Evolutionary conservation across 371 early-diverging fungal genomes (phyloP).

Genomic region (Rhizopus stolonifer): DNA sequence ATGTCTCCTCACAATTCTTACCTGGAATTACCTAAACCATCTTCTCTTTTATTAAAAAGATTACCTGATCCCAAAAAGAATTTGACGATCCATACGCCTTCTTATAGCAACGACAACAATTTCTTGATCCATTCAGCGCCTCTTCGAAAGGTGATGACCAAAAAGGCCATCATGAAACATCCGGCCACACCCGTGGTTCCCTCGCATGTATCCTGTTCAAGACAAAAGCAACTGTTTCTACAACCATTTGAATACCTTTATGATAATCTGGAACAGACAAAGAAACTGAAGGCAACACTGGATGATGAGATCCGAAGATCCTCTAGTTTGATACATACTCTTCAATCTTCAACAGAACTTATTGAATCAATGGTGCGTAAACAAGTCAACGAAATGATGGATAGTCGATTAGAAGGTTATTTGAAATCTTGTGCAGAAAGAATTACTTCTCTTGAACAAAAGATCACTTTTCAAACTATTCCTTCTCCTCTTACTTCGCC

Average conservation of each 20-base stretch:
- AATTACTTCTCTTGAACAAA: constrained; percentile 20
- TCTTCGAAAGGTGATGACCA: constrained; percentile 12
- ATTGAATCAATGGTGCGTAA: constrained; percentile 73
- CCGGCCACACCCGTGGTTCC: constrained; percentile 40
- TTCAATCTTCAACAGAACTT: constrained; percentile 70
- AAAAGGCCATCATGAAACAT: constrained; percentile 6
- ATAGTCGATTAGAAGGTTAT: constrained; percentile 19
- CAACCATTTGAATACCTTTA: constrained; percentile 59
- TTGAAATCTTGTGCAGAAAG: constrained; percentile 27
- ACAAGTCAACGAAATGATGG: constrained; percentile 45
- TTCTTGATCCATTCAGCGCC: constrained; percentile 55
- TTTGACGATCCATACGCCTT: constrained; percentile 61
- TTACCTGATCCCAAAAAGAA: constrained; percentile 36
- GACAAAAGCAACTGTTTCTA: constrained; percentile 49
- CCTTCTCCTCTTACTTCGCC: constrained; percentile 16
- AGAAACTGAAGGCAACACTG: constrained; percentile 56
- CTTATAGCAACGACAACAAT: constrained; percentile 42
- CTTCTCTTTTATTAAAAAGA: constrained; percentile 45
- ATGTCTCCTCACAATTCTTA: background rate
- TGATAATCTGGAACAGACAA: constrained; percentile 58
- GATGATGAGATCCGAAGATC: constrained; percentile 78
- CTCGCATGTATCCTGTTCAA: constrained; percentile 25
- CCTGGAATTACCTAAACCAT: constrained; percentile 32
- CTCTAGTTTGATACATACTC: constrained; percentile 68
- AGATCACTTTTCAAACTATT: constrained; percentile 6